Evolutionary conservation across 108 stramenopile species (phyloP).

Genomic region (Skeletonema tropicum): DNA sequence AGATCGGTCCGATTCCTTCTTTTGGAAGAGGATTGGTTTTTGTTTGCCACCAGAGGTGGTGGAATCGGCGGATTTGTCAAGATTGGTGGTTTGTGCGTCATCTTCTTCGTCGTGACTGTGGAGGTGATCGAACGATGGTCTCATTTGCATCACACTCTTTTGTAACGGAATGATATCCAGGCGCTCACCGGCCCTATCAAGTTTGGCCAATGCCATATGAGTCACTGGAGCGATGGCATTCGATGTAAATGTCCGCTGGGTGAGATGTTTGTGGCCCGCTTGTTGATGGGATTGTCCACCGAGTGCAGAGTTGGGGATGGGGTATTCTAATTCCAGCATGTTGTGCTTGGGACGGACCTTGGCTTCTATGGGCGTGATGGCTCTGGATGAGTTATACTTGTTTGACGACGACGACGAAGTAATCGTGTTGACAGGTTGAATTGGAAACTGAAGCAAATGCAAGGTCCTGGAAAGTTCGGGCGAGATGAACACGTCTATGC

Average conservation of each 20-base stretch:
- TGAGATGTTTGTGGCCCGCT: conserved; percentile 45
- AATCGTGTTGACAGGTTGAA: conserved; percentile 49
- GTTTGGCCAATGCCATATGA: conserved; percentile 85
- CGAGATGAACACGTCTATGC: conserved; percentile 84
- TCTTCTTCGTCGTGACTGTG: conserved; percentile 53
- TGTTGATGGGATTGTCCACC: conserved; percentile 14
- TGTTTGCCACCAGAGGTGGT: conserved; percentile 5
- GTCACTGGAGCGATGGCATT: conserved; percentile 73
- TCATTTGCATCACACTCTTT: conserved; percentile 38
- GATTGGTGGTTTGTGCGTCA: conserved; percentile 37
- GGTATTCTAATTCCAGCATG: conserved; percentile 75
- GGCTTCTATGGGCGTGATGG: conserved; percentile 52
- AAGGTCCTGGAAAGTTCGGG: conserved; percentile 64
- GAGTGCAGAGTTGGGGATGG: conserved; percentile 41
- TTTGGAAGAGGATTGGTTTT: conserved; percentile 77
- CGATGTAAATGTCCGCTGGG: conserved; percentile 64
- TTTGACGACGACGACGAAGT: neutral
- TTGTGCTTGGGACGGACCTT: conserved; percentile 67
- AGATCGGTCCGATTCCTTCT: conserved; percentile 86
- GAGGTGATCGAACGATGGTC: conserved; percentile 47
- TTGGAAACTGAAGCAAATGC: conserved; percentile 81
- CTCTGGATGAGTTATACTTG: neutral
- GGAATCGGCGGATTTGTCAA: conserved; percentile 3
- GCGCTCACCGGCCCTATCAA: conserved; percentile 34
- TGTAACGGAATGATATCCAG: conserved; percentile 34